These are phyloP conservation scores for Pezicula radicicola DNA, from an alignment of 2,329 filamentous ascomycete genomes.

Conservation along the genomic window DNA sequence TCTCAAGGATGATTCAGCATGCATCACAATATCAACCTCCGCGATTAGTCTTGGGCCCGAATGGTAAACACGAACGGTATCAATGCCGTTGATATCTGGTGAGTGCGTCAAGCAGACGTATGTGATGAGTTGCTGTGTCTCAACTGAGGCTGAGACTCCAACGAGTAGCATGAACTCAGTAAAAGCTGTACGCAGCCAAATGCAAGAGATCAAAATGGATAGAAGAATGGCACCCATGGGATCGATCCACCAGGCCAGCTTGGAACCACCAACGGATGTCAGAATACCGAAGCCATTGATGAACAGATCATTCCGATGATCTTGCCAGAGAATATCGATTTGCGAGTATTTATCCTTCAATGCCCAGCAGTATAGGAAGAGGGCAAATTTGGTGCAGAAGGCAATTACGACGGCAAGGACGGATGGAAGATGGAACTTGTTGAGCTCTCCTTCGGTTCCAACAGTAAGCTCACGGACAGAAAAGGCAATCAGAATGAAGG, in stretches of 20 bases:
- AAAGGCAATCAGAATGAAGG: constrained; percentile 88
- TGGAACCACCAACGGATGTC: constrained; percentile 86
- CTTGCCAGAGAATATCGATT: constrained; percentile 90
- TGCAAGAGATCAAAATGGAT: constrained; percentile 69
- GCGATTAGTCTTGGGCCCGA: constrained; percentile 85
- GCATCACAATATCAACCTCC: constrained; percentile 96
- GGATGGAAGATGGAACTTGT: constrained; percentile 74
- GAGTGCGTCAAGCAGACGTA: constrained; percentile 96
- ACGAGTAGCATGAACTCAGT: constrained; percentile 88
- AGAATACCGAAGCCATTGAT: constrained; percentile 93
- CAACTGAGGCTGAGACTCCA: constrained; percentile 80
- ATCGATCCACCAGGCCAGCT: constrained; percentile 93
- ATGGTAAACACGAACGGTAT: constrained; percentile 94
- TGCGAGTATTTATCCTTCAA: constrained; percentile 89
- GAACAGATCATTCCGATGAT: constrained; percentile 95
- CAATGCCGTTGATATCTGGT: constrained; percentile 75
- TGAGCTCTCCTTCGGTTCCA: constrained; percentile 43
- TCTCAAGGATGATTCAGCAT: constrained; percentile 66
- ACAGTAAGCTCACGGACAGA: constrained; percentile 68
- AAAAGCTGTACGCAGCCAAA: constrained; percentile 86
- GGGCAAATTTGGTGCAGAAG: constrained; percentile 75
- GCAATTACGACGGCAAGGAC: constrained; percentile 83
- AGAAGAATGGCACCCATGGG: constrained; percentile 85
- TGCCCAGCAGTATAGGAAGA: constrained; percentile 92
- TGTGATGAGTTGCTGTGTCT: constrained; percentile 89